Percentiles rank a stretch among this genome's conserved stretches.
These are phyloP conservation scores for Corrigiola litoralis DNA, from an alignment of 179 eudicot genomes.

Conservation along the genomic window DNA sequence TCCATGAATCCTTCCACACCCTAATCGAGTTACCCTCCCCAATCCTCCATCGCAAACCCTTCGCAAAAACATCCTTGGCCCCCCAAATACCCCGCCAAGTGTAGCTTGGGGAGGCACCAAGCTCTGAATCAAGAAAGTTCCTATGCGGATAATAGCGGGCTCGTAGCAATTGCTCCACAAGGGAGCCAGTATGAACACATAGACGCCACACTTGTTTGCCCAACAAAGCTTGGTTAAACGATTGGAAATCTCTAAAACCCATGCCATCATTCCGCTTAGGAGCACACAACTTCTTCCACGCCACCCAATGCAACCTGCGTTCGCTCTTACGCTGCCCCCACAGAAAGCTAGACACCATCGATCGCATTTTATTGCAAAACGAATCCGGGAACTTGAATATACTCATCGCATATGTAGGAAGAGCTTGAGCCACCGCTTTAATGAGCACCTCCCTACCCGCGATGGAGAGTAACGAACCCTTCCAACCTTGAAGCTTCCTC, in stretches of 20 bases:
- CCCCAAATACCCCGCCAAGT: background rate
- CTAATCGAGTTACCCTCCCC: no score
- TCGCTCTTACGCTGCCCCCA: background rate
- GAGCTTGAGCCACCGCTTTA: no score
- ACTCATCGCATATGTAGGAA: background rate
- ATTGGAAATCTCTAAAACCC: background rate
- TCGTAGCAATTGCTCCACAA: background rate
- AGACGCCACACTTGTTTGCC: background rate
- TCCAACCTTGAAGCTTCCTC: no score
- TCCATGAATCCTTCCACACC: no score
- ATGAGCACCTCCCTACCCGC: no score
- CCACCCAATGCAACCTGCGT: background rate
- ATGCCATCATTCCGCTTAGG: background rate
- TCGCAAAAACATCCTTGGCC: background rate
- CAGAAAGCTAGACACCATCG: background rate
- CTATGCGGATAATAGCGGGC: background rate
- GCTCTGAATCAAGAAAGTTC: background rate
- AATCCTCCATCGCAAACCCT: background rate
- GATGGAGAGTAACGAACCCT: no score
- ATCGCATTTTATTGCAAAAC: background rate
- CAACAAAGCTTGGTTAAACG: background rate
- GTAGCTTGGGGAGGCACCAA: background rate
- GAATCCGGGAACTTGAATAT: background rate
- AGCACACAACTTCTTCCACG: background rate
- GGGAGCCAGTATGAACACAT: no score